A percentile compares a stretch with the other conserved stretches of the same genome.
Conservation (phyloP, 108 stramenopile species). For the Skeletonema marinoi region DNA sequence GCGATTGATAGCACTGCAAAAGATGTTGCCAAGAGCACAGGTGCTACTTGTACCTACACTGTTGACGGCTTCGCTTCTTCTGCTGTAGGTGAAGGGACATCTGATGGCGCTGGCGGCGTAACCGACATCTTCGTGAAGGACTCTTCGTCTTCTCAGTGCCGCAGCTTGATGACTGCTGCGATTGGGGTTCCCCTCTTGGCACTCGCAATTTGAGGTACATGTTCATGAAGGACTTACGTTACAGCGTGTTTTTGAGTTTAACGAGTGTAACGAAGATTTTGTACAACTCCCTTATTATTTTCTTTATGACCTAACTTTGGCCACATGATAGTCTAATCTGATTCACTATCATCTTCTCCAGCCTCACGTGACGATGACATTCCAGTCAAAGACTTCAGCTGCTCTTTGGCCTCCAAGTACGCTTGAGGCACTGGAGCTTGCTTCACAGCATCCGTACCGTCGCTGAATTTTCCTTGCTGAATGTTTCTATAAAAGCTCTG, state of each 20-base stretch:
- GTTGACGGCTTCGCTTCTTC: not conserved
- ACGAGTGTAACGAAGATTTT: not conserved
- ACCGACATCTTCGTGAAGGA: not conserved
- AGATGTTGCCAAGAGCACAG: not conserved
- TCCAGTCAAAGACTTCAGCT: slow-evolving; percentile 13
- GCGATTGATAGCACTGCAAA: not conserved
- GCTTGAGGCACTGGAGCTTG: slow-evolving; percentile 52
- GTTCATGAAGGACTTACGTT: not conserved
- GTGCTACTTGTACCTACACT: slow-evolving; percentile 13
- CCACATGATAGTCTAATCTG: not conserved
- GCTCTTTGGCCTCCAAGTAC: slow-evolving; percentile 40
- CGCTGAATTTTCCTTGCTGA: slow-evolving; percentile 43
- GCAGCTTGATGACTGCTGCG: slow-evolving; percentile 22
- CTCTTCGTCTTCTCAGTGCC: slow-evolving; percentile 15
- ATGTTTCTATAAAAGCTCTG: slow-evolving; percentile 43
- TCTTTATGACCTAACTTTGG: no score
- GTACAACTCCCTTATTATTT: not conserved
- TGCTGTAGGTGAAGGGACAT: not conserved
- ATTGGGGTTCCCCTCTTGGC: not conserved
- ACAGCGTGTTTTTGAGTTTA: not conserved
- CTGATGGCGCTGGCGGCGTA: not conserved
- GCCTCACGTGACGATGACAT: not conserved
- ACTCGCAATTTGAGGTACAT: not conserved
- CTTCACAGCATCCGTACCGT: slow-evolving; percentile 50
- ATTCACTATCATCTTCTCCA: not conserved